A percentile compares a stretch with the other conserved stretches of the same genome.
Conservation (phyloP, 345 rosid species). For the Aurinia saxatilis region DNA sequence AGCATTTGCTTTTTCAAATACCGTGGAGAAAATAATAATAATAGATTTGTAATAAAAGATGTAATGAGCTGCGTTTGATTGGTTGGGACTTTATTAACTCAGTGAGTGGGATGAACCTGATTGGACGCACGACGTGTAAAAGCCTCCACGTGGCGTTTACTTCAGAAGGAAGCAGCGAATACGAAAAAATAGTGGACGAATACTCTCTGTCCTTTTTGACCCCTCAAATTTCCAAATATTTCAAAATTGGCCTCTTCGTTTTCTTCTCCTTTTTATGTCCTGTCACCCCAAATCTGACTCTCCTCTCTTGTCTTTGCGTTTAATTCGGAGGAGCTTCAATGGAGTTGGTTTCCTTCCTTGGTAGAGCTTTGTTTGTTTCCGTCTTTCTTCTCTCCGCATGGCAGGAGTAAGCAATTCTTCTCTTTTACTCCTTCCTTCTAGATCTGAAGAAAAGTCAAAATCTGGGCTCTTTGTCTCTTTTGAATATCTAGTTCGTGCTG, state of each 20-base stretch:
- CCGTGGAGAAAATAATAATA: too few relatives aligned
- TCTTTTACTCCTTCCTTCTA: not conserved
- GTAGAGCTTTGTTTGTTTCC: conserved; percentile 64
- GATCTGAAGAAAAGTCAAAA: conserved; percentile 18
- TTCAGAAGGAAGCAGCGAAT: not conserved
- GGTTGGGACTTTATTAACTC: not conserved
- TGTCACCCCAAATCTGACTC: conserved; percentile 13
- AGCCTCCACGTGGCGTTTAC: not conserved
- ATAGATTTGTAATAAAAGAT: too few relatives aligned
- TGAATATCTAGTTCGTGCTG: not conserved
- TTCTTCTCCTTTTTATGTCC: conserved; percentile 2
- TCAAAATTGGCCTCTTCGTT: conserved; percentile 3
- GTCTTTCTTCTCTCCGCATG: conserved; percentile 68
- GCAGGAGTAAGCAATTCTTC: conserved; percentile 45
- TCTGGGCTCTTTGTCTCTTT: not conserved
- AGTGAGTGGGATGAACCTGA: conserved; percentile 4
- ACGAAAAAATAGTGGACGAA: not conserved
- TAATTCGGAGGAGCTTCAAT: conserved; percentile 2
- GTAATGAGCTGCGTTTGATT: not conserved
- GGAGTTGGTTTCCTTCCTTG: conserved; percentile 44
- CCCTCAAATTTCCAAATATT: conserved; percentile 7
- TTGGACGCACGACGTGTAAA: conserved; percentile 32
- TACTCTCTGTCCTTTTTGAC: not conserved
- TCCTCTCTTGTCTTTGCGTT: conserved; percentile 1
- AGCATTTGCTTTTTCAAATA: too few relatives aligned